Evolutionary conservation across 192 early-diverging fungal genomes (phyloP).

Genomic region (Entomortierella parvispora): DNA sequence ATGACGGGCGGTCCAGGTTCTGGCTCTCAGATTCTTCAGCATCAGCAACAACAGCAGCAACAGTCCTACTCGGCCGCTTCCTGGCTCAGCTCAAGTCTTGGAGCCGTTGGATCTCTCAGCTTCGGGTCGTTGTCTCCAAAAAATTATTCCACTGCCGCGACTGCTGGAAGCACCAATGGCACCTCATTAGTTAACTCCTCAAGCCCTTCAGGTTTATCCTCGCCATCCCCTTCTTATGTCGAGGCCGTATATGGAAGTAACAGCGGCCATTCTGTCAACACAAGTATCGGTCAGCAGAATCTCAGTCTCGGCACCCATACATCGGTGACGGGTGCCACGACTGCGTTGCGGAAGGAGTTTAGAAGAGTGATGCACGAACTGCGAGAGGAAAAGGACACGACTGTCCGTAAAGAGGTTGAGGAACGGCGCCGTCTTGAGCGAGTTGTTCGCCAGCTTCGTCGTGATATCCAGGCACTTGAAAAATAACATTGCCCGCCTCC

Average conservation of each 20-base stretch:
- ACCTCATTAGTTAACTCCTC: background rate
- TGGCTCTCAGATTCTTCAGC: slow-evolving; percentile 33
- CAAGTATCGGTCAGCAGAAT: background rate
- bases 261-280: background rate
- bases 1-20: slow-evolving; percentile 36
- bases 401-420: slow-evolving; percentile 55
- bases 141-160: background rate
- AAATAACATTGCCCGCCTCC: too few species aligned
- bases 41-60: background rate
- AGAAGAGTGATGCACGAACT: slow-evolving; percentile 60
- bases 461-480: slow-evolving; percentile 48
- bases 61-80: background rate
- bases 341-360: slow-evolving; percentile 65
- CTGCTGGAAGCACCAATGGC: too few species aligned
- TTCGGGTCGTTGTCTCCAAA: slow-evolving; percentile 17
- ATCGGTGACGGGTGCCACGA: slow-evolving; percentile 47
- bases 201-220: background rate
- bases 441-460: slow-evolving; percentile 53
- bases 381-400: slow-evolving; percentile 60
- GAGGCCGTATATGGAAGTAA: slow-evolving; percentile 5
- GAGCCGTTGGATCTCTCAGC: slow-evolving; percentile 10
- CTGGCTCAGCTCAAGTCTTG: slow-evolving; percentile 19
- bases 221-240: slow-evolving; percentile 6
- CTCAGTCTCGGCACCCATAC: background rate
- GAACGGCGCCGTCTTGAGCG: slow-evolving; percentile 60